A percentile compares a stretch with the other conserved stretches of the same genome.
phyloP scores from a whole-genome alignment of 1,139 yeast genomes.

The Suhomyces guaymorum region DNA sequence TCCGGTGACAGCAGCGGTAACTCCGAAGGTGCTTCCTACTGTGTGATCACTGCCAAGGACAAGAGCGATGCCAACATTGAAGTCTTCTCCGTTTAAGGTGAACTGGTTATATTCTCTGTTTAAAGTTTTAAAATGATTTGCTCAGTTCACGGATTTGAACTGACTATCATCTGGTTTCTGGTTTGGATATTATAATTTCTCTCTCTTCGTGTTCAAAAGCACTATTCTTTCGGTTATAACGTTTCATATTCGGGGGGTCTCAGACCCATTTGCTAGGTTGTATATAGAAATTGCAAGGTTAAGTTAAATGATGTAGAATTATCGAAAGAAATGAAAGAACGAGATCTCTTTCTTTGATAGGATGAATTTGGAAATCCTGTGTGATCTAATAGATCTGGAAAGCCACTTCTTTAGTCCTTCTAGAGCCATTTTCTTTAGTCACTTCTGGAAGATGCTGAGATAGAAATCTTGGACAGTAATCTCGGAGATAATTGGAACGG shows the following conservation, averaged over 20 bases:
- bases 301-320: no score
- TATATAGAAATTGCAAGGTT: conserved; percentile 2
- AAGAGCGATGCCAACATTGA: conserved; percentile 70
- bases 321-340: no score
- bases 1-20: conserved; percentile 47
- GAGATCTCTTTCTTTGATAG: no score
- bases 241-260: no score
- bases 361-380: no score
- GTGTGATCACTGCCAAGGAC: conserved; percentile 76
- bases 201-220: no score
- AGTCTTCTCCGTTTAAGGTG: conserved; percentile 46
- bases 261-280: background rate
- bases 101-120: background rate
- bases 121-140: background rate
- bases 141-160: background rate
- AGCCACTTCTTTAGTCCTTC: no score
- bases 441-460: no score
- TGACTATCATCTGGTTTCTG: background rate
- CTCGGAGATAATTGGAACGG: no score
- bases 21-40: conserved; percentile 68
- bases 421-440: no score
- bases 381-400: no score
- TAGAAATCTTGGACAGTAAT: no score
- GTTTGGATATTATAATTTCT: background rate
- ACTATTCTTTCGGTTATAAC: conserved; percentile 2